Conservation (phyloP, 306 rosid genomes). For the Parietaria judaica region DNA sequence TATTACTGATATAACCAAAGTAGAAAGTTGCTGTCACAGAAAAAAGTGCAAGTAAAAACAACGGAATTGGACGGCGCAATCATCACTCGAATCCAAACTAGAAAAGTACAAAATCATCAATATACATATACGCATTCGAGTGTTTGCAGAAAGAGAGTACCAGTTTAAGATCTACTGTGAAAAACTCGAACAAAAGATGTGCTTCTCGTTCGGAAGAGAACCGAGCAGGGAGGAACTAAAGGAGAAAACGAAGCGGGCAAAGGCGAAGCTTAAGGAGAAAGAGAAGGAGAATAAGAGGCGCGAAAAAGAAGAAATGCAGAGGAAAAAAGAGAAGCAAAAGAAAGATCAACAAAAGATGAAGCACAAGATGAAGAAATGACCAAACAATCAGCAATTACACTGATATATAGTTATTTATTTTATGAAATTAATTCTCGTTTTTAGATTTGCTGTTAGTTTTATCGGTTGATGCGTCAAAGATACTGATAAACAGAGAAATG, state of each 20-base stretch:
- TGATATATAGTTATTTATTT: background rate
- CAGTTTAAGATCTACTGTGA: background rate
- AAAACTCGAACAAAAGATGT: slow-evolving; percentile 18
- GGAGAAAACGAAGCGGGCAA: slow-evolving; percentile 33
- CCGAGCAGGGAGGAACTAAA: slow-evolving; percentile 32
- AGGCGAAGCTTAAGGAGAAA: slow-evolving; percentile 15
- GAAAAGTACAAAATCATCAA: background rate
- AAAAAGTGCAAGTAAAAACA: background rate
- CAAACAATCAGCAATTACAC: background rate
- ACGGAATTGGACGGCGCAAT: background rate
- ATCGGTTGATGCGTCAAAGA: too few species aligned
- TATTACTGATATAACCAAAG: background rate
- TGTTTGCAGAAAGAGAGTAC: background rate
- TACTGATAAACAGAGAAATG: too few species aligned
- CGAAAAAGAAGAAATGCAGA: slow-evolving; percentile 12
- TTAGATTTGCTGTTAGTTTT: background rate
- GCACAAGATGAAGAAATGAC: slow-evolving; percentile 22
- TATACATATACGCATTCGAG: background rate
- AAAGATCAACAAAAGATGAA: slow-evolving; percentile 16
- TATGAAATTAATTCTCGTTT: too few species aligned
- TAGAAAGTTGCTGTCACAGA: background rate
- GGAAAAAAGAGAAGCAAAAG: slow-evolving; percentile 9
- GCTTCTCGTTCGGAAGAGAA: slow-evolving; percentile 36
- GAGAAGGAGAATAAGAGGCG: slow-evolving; percentile 15
- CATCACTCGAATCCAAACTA: background rate